phyloP scores from a whole-genome alignment of 2,329 filamentous ascomycete genomes.

The Aspergillus spinulosporus region DNA sequence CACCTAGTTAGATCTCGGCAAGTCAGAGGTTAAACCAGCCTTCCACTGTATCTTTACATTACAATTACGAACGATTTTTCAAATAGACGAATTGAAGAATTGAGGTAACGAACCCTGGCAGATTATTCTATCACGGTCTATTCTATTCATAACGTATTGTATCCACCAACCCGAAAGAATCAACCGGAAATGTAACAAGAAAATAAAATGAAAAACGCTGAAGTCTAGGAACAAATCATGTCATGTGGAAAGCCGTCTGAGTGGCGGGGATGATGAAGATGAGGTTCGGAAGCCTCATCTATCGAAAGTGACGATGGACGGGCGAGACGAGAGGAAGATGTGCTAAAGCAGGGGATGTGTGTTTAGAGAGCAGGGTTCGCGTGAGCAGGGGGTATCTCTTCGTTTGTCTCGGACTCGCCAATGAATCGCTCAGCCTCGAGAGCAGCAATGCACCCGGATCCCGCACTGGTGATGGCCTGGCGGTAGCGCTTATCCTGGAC shows the following conservation, averaged over 20 bases:
- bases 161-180: slow-evolving; percentile 2
- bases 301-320: background rate
- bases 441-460: slow-evolving; percentile 91
- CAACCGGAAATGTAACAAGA: slow-evolving; percentile 8
- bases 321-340: background rate
- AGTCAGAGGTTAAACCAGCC: too few species aligned
- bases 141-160: slow-evolving; percentile 6
- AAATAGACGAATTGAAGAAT: background rate
- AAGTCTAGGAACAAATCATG: slow-evolving; percentile 21
- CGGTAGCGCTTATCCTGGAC: slow-evolving; percentile 98
- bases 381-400: slow-evolving; percentile 42
- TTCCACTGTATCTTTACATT: background rate
- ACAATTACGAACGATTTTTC: background rate
- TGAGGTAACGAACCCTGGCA: background rate
- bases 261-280: background rate
- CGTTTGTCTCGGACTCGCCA: slow-evolving; percentile 66
- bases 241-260: slow-evolving; percentile 3
- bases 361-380: slow-evolving; percentile 64
- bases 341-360: background rate
- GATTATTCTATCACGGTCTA: slow-evolving; percentile 12
- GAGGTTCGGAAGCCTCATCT: slow-evolving; percentile 5
- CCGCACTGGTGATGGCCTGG: slow-evolving; percentile 97
- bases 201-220: slow-evolving; percentile 13
- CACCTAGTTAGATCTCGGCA: too few species aligned
- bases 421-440: slow-evolving; percentile 95